Evolutionary conservation across 192 early-diverging fungal genomes (phyloP).

Genomic region (Pecoramyces ruminantium): DNA sequence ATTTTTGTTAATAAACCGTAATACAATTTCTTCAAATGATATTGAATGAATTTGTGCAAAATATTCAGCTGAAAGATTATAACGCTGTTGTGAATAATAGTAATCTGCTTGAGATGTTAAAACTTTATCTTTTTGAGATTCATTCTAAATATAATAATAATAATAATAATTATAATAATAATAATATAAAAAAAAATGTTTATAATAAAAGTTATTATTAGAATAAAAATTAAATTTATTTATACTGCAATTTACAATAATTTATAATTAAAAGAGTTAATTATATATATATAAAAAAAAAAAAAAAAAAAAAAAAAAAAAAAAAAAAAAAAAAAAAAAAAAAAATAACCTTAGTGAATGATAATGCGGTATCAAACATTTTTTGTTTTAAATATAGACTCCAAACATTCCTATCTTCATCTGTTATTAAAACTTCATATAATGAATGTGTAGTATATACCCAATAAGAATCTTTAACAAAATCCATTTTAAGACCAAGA

Average conservation of each 20-base stretch:
- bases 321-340: constrained; percentile 22
- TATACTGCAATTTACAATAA: background rate
- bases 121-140: constrained; percentile 54
- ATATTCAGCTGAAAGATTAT: constrained; percentile 59
- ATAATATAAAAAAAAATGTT: too few species aligned
- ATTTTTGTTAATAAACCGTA: constrained; percentile 62
- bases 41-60: constrained; percentile 61
- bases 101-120: constrained; percentile 73
- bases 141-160: too few species aligned
- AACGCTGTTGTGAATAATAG: constrained; percentile 57
- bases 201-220: too few species aligned
- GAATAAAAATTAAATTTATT: too few species aligned
- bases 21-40: constrained; percentile 78
- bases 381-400: constrained; percentile 64
- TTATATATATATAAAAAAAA: background rate
- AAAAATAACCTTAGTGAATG: constrained; percentile 48
- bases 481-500: constrained; percentile 54
- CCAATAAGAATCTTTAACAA: constrained; percentile 75
- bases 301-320: background rate
- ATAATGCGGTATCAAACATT: constrained; percentile 64
- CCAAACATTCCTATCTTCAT: constrained; percentile 94
- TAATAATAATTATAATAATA: too few species aligned
- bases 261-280: background rate
- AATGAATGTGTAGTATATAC: constrained; percentile 62
- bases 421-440: constrained; percentile 71